A percentile compares a stretch with the other conserved stretches of the same genome.
These are phyloP conservation scores for Cyberlindnera meyerae DNA, from an alignment of 805 yeast genomes.

Conservation along the genomic window DNA sequence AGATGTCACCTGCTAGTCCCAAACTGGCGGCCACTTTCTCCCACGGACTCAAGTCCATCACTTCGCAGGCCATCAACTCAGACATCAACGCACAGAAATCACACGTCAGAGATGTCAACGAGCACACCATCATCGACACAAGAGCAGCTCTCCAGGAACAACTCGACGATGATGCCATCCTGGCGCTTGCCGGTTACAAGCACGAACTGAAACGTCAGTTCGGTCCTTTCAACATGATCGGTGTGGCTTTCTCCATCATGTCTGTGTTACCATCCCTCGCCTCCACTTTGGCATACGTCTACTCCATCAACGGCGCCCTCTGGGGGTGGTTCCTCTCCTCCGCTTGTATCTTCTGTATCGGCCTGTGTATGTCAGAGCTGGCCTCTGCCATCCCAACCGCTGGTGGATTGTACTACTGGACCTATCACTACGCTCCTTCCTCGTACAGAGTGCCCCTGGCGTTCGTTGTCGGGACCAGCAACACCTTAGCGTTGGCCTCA, in stretches of 20 bases:
- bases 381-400: conserved; percentile 70
- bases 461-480: conserved; percentile 61
- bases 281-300: conserved; percentile 46
- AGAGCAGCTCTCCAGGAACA: conserved; percentile 16
- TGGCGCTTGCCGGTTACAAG: conserved; percentile 60
- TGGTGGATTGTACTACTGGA: conserved; percentile 71
- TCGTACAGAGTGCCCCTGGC: conserved; percentile 47
- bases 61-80: conserved; percentile 13
- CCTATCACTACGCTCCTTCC: conserved; percentile 61
- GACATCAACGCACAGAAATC: conserved; percentile 13
- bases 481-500: conserved; percentile 60
- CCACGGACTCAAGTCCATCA: conserved; percentile 18
- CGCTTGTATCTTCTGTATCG: conserved; percentile 47
- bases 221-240: conserved; percentile 51
- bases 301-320: conserved; percentile 39
- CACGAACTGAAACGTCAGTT: conserved; percentile 63
- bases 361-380: conserved; percentile 58
- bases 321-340: conserved; percentile 74
- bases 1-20: too few species aligned
- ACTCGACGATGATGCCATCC: conserved; percentile 23
- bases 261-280: conserved; percentile 57
- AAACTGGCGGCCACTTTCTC: too few species aligned
- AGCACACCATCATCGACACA: conserved; percentile 21
- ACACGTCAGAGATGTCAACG: conserved; percentile 28
- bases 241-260: conserved; percentile 68